phyloP scores from a whole-genome alignment of 1,284 basidiomycete genomes.

The Porodaedalea pini region DNA sequence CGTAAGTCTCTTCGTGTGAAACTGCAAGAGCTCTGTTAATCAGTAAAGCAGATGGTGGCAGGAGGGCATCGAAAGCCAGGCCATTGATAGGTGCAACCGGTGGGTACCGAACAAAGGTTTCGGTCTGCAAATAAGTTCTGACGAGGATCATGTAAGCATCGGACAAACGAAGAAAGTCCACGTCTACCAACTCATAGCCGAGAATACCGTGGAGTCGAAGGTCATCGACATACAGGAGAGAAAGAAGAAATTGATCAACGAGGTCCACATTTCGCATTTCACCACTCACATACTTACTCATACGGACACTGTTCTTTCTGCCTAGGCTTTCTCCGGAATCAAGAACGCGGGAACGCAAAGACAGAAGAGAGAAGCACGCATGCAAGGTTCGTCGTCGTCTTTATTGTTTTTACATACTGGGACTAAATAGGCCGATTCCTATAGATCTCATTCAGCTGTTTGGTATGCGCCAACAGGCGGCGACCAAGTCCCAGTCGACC shows the following conservation, averaged over 20 bases:
- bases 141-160: slow-evolving; percentile 41
- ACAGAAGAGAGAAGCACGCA: slow-evolving; percentile 67
- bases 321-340: slow-evolving; percentile 74
- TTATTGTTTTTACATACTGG: neutral
- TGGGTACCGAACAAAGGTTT: slow-evolving; percentile 31
- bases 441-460: slow-evolving; percentile 56
- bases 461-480: slow-evolving; percentile 37
- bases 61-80: slow-evolving; percentile 87
- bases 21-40: slow-evolving; percentile 16
- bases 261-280: slow-evolving; percentile 39
- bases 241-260: slow-evolving; percentile 70
- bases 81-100: slow-evolving; percentile 78
- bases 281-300: neutral
- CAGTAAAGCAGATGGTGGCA: slow-evolving; percentile 62
- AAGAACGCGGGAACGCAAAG: slow-evolving; percentile 65
- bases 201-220: slow-evolving; percentile 84
- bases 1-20: slow-evolving; percentile 46
- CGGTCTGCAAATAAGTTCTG: neutral
- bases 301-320: neutral
- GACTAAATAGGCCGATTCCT: neutral
- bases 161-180: slow-evolving; percentile 79
- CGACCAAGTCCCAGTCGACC: slow-evolving; percentile 14
- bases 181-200: slow-evolving; percentile 85
- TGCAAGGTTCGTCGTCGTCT: slow-evolving; percentile 52
- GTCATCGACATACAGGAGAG: slow-evolving; percentile 81